Conservation (phyloP, 2,329 filamentous ascomycete species). For the Aspergillus pseudoviridinutans region DNA sequence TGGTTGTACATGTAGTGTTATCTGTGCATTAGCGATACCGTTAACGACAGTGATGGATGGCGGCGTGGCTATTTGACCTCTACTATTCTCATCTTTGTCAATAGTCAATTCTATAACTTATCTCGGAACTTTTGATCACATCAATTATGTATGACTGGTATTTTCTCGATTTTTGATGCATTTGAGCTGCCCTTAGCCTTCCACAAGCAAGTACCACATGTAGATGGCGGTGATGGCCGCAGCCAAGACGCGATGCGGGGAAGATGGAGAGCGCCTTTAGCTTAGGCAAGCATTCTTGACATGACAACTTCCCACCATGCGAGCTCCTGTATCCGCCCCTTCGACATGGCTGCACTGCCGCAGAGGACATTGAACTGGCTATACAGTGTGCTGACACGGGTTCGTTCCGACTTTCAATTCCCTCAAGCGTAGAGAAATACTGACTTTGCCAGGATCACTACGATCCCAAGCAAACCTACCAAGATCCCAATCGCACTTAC, state of each 20-base stretch:
- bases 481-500: slow-evolving; percentile 88
- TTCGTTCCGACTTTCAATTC: slow-evolving; percentile 33
- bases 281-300: background rate
- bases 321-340: slow-evolving; percentile 4
- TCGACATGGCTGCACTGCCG: slow-evolving; percentile 62
- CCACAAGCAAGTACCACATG: too few species aligned
- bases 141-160: background rate
- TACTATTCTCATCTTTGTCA: slow-evolving; percentile 3
- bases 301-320: slow-evolving; percentile 12
- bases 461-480: slow-evolving; percentile 69
- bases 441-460: slow-evolving; percentile 30
- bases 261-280: background rate
- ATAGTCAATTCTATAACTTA: background rate
- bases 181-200: background rate
- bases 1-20: slow-evolving; percentile 2
- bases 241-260: background rate
- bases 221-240: background rate
- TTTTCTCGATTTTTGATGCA: background rate
- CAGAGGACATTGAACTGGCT: slow-evolving; percentile 94
- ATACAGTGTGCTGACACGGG: slow-evolving; percentile 80
- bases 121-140: background rate
- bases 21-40: slow-evolving; percentile 11
- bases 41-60: slow-evolving; percentile 4
- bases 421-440: background rate
- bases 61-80: background rate